Evolutionary conservation across 1,139 yeast species (phyloP).

Genomic region (Geotrichum restrictum): DNA sequence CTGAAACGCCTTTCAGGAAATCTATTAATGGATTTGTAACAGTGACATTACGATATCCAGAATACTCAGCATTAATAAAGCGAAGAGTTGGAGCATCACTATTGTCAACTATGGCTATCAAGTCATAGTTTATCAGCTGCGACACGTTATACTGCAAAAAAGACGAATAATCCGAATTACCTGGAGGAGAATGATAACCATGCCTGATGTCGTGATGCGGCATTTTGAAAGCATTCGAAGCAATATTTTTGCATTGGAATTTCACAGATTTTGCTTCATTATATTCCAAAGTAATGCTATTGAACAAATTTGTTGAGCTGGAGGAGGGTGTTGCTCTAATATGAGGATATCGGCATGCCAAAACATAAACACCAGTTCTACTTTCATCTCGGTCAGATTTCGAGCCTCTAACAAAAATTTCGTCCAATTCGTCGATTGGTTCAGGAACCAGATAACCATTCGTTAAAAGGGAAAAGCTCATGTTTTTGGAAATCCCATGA

Average conservation of each 20-base stretch:
- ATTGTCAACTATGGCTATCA: constrained; percentile 45
- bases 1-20: constrained; percentile 29
- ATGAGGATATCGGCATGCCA: constrained; percentile 28
- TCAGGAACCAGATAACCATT: no score
- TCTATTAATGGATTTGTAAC: constrained; percentile 29
- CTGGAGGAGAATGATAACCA: constrained; percentile 19
- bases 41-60: constrained; percentile 27
- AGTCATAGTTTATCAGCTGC: constrained; percentile 44
- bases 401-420: no score
- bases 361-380: constrained; percentile 25
- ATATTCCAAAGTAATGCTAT: constrained; percentile 12
- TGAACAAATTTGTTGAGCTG: constrained; percentile 22
- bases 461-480: no score
- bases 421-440: no score
- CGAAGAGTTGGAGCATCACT: constrained; percentile 31
- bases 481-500: no score
- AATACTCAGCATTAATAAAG: constrained; percentile 33
- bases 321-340: constrained; percentile 17
- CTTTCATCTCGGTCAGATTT: not conserved
- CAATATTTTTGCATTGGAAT: constrained; percentile 30
- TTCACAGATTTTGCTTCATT: constrained; percentile 17
- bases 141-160: constrained; percentile 42
- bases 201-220: constrained; percentile 23
- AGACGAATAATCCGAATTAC: constrained; percentile 46
- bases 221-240: constrained; percentile 25